Base-by-base conservation (phyloP, 306 rosid genomes). In the Trifolium pratense region DNA sequence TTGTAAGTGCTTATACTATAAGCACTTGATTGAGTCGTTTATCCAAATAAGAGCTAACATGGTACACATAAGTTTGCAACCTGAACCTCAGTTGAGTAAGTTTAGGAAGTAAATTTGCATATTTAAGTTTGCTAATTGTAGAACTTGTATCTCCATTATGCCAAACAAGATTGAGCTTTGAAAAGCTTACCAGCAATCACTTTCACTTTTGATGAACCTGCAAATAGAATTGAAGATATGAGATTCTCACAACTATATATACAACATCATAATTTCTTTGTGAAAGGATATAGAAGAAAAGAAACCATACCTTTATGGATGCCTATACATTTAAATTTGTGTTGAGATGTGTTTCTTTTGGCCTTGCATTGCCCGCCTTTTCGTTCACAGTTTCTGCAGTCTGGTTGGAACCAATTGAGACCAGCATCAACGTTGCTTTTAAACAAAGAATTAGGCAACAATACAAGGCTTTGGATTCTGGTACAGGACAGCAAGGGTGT, bases 361-460 rank as follows among this genome's bases (percentile, higher is more conserved):
- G 10, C 49, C 70, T n/a, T 32, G 62, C 82, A 78, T 21, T 34
- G 13, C 17, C 82, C 74, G 15, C 74, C 73, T 0, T 11, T 6
- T 55, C 5, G 26, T 57, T 76, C 68, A 21, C 74, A 78, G 34
- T 15, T 34, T 55, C 34, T 72, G 78, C 78, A 71, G 5, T 63
- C 68, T 10, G 78, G 78, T 20, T 78, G 32, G n/a, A 11, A 1
- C 82, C 82, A 78, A 31, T 7, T 29, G 5, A 78, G 73, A 78
- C 18, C 39, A 15, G 36, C 20, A 13, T 29, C 80, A 66, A 1
- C 9, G 21, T 39, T 12, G 17, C 5, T 12, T 23, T 63, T 42
- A 70, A 70, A 63, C 53, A 63, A 29, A 26, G 81, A 75, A 9
- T 48, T 2, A 11, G 81, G 79, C 71, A 81, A 68, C 2, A 62